Conservation (phyloP, 129 eudicot genomes). For the Centella asiatica region DNA sequence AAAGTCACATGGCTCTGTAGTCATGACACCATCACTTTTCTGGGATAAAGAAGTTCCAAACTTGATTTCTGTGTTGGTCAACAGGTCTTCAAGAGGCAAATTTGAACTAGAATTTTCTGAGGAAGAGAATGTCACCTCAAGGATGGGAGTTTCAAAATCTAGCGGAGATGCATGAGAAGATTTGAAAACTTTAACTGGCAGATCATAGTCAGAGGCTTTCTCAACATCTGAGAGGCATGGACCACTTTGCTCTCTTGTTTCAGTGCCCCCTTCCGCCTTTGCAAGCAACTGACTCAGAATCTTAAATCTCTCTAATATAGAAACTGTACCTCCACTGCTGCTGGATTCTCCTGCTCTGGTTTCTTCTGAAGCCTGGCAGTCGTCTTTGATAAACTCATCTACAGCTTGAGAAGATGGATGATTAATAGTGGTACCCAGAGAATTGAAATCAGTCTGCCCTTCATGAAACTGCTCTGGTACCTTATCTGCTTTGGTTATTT, state of each 20-base stretch:
- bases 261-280: neutral
- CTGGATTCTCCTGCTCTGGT: slow-evolving; percentile 10
- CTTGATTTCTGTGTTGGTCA: neutral
- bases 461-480: slow-evolving; percentile 9
- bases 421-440: neutral
- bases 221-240: neutral
- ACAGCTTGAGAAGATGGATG: slow-evolving; percentile 8
- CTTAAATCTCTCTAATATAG: slow-evolving; percentile 18
- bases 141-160: slow-evolving; percentile 9
- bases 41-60: neutral
- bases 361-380: neutral
- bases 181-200: neutral
- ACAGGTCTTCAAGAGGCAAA: slow-evolving; percentile 11
- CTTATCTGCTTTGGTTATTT: slow-evolving; percentile 10
- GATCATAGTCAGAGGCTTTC: neutral
- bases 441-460: slow-evolving; percentile 6
- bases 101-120: neutral
- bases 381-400: neutral
- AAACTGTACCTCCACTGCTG: neutral
- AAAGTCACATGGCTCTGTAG: neutral
- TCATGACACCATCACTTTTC: slow-evolving; percentile 1
- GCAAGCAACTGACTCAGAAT: slow-evolving; percentile 1
- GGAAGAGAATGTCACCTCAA: slow-evolving; percentile 11
- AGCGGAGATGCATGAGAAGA: neutral
- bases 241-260: neutral